Base-by-base conservation (phyloP, 257 asterid species). In the Coffea eugenioides region DNA sequence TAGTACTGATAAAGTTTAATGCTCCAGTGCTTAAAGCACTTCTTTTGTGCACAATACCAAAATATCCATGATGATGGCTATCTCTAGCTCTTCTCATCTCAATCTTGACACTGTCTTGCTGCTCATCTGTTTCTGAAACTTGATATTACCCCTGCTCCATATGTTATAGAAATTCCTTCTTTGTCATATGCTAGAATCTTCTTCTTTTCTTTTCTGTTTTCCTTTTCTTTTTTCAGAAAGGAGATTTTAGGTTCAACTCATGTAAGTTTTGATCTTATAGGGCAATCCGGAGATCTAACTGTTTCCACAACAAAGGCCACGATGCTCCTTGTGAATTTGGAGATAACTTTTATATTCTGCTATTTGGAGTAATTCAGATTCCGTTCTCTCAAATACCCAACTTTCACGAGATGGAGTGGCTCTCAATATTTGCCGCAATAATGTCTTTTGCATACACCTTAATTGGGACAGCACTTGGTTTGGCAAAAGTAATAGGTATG, bases 251-350 rank as follows among this genome's bases (percentile, higher is more conserved):
- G 9, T 48, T 48, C 51, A 48, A 48, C 51, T 48, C 6, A 48
- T 48, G 51, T 48, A 48, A 48, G 1, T 7, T 48, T 48, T 7
- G 1, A 3, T 48, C 3, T 71, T 73, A 34, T 68, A 90, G 92
- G 90, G 92, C 94, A 21, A 90, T 90, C 77, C 80, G 86, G 83
- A 80, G 84, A 87, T 90, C 94, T 66, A 90, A 90, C 78, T 90
- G 94, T 56, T 90, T 84, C 79, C 94, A 90, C 88, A 59, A 82
- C 68, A 78, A 87, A 74, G 94, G 92, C 56, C 94, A 90, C 1
- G 69, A 86, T 66, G 89, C 90, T 69, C 88, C 91, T 11, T 88
- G 92, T 82, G 86, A 84, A 71, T 90, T 76, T 51, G 90, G 85
- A 36, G 83, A 84, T 39, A 86, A 80, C 79, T 83, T 78, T 74